Percentiles rank a stretch among this genome's conserved stretches.
Conservation (phyloP, 352 stramenopile species). For the Thalassiosira mediterranea region DNA sequence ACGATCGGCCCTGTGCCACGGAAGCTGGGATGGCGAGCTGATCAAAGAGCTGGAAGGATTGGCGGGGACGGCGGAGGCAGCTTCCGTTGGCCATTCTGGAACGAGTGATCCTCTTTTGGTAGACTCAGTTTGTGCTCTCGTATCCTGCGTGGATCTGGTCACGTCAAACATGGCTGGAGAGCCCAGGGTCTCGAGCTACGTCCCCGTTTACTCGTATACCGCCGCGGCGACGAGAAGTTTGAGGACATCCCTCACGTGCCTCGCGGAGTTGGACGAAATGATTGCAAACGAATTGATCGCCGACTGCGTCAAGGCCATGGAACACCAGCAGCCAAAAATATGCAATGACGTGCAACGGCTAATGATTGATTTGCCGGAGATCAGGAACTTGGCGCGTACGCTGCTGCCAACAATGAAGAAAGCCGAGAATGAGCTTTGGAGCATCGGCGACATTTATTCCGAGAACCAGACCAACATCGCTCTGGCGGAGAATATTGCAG, state of each 20-base stretch:
- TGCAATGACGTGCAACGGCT: slow-evolving; percentile 9
- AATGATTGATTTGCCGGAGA: slow-evolving; percentile 9
- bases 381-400: neutral
- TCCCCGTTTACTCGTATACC: slow-evolving; percentile 37
- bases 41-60: slow-evolving; percentile 39
- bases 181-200: slow-evolving; percentile 18
- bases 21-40: slow-evolving; percentile 48
- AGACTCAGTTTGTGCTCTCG: slow-evolving; percentile 27
- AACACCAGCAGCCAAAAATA: slow-evolving; percentile 18
- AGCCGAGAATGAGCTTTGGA: slow-evolving; percentile 2
- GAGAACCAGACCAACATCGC: slow-evolving; percentile 30
- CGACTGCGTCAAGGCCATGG: slow-evolving; percentile 20
- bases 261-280: slow-evolving; percentile 16
- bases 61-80: neutral
- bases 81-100: neutral
- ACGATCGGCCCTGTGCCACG: slow-evolving; percentile 57
- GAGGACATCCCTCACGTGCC: slow-evolving; percentile 6
- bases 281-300: slow-evolving; percentile 25
- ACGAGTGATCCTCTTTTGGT: slow-evolving; percentile 14
- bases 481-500: slow-evolving; percentile 38
- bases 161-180: slow-evolving; percentile 13
- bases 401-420: slow-evolving; percentile 18
- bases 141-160: slow-evolving; percentile 41
- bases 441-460: slow-evolving; percentile 23
- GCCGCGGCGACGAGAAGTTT: slow-evolving; percentile 33